Evolutionary conservation across 257 asterid genomes (phyloP).

Genomic region (Hygrophila difformis): DNA sequence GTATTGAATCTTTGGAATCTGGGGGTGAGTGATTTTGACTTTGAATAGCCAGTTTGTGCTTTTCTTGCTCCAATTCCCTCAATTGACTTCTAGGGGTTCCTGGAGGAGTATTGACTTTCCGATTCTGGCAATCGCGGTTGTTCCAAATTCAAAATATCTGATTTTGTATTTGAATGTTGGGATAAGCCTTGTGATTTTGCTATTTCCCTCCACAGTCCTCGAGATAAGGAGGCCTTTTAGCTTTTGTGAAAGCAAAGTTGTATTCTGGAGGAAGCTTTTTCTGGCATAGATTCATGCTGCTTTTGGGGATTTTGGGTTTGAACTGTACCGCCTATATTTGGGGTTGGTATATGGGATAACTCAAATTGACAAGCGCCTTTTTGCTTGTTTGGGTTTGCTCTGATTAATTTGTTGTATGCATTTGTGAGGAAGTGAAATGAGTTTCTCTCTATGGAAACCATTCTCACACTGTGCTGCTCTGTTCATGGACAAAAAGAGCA

Average conservation of each 20-base stretch:
- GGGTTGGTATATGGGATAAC: slow-evolving; percentile 47
- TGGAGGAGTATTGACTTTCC: too few species aligned
- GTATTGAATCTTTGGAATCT: slow-evolving; percentile 30
- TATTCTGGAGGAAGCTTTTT: slow-evolving; percentile 55
- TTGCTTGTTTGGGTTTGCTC: slow-evolving; percentile 16
- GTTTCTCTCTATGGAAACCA: slow-evolving; percentile 97
- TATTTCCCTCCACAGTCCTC: slow-evolving; percentile 47
- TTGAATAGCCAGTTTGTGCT: too few species aligned
- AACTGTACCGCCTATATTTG: slow-evolving; percentile 33
- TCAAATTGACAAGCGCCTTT: slow-evolving; percentile 10
- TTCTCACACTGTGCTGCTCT: slow-evolving; percentile 92
- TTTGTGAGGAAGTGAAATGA: slow-evolving; percentile 33
- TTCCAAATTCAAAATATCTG: slow-evolving; percentile 23
- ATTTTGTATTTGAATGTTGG: slow-evolving; percentile 36
- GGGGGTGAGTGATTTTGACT: slow-evolving; percentile 19
- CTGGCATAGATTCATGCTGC: slow-evolving; percentile 52
- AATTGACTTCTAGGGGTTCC: too few species aligned
- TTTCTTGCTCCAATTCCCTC: too few species aligned
- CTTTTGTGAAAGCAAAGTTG: slow-evolving; percentile 59
- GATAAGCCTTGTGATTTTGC: slow-evolving; percentile 27
- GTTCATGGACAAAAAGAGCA: slow-evolving; percentile 87
- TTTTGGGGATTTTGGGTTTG: slow-evolving; percentile 43
- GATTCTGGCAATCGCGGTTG: slow-evolving; percentile 9
- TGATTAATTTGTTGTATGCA: not conserved
- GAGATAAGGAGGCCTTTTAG: slow-evolving; percentile 32